A percentile compares a stretch with the other conserved stretches of the same genome.
These are phyloP conservation scores for Xylariales sp. DNA, from an alignment of 2,329 filamentous ascomycete genomes.

Conservation along the genomic window DNA sequence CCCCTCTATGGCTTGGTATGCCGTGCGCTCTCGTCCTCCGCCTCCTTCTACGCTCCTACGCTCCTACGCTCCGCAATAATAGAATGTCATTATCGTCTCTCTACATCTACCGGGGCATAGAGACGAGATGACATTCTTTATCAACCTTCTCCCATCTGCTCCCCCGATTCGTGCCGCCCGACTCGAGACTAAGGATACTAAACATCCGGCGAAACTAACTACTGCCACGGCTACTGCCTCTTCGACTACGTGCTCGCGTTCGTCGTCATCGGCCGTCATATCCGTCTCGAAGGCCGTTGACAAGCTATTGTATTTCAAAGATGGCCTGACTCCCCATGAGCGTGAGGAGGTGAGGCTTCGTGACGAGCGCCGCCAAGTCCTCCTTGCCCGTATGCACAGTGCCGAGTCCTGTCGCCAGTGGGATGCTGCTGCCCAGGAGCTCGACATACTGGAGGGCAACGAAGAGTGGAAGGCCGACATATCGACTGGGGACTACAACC, in stretches of 20 bases:
- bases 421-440: constrained; percentile 78
- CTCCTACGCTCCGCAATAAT: constrained; percentile 3
- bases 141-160: constrained; percentile 41
- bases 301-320: constrained; percentile 60
- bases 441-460: constrained; percentile 84
- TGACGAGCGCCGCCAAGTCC: constrained; percentile 71
- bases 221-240: not conserved
- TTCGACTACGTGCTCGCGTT: constrained; percentile 9
- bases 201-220: not conserved
- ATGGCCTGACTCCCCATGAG: constrained; percentile 64
- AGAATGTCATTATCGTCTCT: constrained; percentile 13
- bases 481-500: constrained; percentile 74
- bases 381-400: constrained; percentile 73
- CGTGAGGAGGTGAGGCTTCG: constrained; percentile 58
- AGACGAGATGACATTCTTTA: constrained; percentile 44
- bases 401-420: constrained; percentile 78
- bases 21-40: constrained; percentile 12
- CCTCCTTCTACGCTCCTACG: not conserved
- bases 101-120: constrained; percentile 4
- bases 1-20: constrained; percentile 14
- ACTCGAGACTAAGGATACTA: constrained; percentile 12
- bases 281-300: constrained; percentile 56
- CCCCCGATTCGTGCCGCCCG: constrained; percentile 28
- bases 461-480: constrained; percentile 81
- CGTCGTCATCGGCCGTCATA: constrained; percentile 14